Evolutionary conservation across 768 basidiomycete species (phyloP).

Genomic region (Fomitopsis pulvina): DNA sequence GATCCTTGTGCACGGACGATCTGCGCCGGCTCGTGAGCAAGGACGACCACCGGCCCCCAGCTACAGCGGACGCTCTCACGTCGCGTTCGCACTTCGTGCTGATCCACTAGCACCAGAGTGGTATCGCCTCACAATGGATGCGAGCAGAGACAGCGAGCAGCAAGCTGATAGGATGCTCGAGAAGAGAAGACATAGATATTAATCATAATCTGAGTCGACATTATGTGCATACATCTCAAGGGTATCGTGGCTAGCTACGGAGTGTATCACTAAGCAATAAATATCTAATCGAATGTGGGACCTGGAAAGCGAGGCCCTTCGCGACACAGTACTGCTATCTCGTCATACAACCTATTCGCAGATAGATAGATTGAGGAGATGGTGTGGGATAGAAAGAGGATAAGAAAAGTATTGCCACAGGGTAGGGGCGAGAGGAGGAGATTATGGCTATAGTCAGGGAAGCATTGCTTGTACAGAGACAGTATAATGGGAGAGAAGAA

Average conservation of each 20-base stretch:
- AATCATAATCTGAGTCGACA: neutral
- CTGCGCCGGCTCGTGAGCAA: too few species aligned
- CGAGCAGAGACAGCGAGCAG: too few species aligned
- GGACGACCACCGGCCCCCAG: too few species aligned
- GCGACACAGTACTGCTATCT: slow-evolving; percentile 18
- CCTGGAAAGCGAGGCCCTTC: slow-evolving; percentile 47
- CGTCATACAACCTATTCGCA: slow-evolving; percentile 9
- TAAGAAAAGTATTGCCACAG: slow-evolving; percentile 17
- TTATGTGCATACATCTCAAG: neutral
- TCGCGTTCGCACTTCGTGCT: too few species aligned
- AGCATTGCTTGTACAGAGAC: too few species aligned
- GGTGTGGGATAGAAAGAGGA: slow-evolving; percentile 12
- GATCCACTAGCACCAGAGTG: too few species aligned
- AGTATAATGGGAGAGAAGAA: slow-evolving; percentile 6
- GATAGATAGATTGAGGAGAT: slow-evolving; percentile 3
- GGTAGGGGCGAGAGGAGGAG: neutral
- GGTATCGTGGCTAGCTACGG: neutral
- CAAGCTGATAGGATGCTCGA: too few species aligned
- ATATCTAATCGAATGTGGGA: slow-evolving; percentile 34
- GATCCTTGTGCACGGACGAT: too few species aligned
- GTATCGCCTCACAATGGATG: too few species aligned
- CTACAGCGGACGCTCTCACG: too few species aligned
- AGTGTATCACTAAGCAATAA: slow-evolving; percentile 10
- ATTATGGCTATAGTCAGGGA: slow-evolving; percentile 11
- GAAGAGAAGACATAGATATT: neutral